Evolutionary conservation across 768 basidiomycete genomes (phyloP), one percentile per base, ranked within the genome.

Genomic region (Amanita inopinata): DNA sequence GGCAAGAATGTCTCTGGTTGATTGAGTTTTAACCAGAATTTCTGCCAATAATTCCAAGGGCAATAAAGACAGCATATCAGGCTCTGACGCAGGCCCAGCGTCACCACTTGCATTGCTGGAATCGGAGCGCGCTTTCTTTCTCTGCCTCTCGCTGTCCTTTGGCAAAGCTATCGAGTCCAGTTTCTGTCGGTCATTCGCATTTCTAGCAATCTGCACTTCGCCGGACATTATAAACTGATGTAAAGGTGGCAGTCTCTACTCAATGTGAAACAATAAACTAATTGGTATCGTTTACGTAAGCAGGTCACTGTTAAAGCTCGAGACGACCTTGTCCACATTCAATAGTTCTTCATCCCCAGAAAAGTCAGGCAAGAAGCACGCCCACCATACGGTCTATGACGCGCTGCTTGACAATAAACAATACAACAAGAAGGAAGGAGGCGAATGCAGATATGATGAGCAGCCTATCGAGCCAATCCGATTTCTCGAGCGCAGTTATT

Each of bases 371-470:
- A 88, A 43, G 42, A 85, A 85, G 28, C 75, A 69, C 31, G 83
- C 85, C 88, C 91, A 94, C 83, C 85, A 93, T 39, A 91, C 79
- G 75, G 56, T 94, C 88, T 25, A 97, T 50, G 35, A 97, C 64
- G 11, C 96, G 74, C 45, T 92, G 80, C 61, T 96, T 90, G 53
- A 98, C 54, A 50, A 99, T 83, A 53, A 87, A 93, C 18, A 83
- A 70, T 5, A 91, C 79, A 22, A 87, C 82, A 12, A 92, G 74
- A 46, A 80, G 48, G 65, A 99, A 99, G 60, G 97, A 87, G 8
- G 69, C 56, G 25, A 98, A 76, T 0, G 77, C 87, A 1, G 78
- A 69, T 42, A 91, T 63, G 52, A 99, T 83, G 48, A 98, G 65
- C 20, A 96, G 58, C 4, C 93, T 83, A 65, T 99, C 96, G 14